Conservation (phyloP, 2,329 filamentous ascomycete species). For the Diaporthe vexans region DNA sequence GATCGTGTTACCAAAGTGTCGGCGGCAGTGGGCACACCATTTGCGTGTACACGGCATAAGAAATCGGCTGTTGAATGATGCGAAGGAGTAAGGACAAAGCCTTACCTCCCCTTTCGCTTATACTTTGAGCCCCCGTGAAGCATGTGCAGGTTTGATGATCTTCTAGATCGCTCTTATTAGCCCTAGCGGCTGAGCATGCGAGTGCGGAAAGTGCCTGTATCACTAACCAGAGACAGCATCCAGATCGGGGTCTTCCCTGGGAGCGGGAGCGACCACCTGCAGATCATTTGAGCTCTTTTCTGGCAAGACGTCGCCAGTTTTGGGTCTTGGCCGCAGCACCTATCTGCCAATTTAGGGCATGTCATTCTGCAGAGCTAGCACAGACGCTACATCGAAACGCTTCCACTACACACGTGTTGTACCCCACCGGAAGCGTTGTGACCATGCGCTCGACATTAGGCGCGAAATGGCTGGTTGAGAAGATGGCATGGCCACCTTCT, state of each 20-base stretch:
- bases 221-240: background rate
- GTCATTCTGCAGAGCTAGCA: background rate
- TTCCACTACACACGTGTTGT: background rate
- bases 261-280: conserved; percentile 4
- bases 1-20: background rate
- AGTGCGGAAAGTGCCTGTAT: background rate
- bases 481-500: background rate
- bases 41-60: background rate
- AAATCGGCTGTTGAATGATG: background rate
- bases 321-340: background rate
- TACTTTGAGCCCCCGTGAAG: background rate
- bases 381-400: conserved; percentile 18
- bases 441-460: background rate
- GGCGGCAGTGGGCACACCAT: background rate
- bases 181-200: background rate
- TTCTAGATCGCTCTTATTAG: conserved; percentile 20
- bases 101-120: background rate
- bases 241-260: conserved; percentile 28
- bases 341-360: background rate
- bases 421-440: background rate
- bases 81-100: background rate
- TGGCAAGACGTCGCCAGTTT: conserved; percentile 16
- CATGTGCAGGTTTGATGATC: conserved; percentile 13
- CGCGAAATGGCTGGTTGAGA: background rate
- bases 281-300: conserved; percentile 15